phyloP scores from a whole-genome alignment of 2,329 filamentous ascomycete species.

The Paecilomyces variotii region DNA sequence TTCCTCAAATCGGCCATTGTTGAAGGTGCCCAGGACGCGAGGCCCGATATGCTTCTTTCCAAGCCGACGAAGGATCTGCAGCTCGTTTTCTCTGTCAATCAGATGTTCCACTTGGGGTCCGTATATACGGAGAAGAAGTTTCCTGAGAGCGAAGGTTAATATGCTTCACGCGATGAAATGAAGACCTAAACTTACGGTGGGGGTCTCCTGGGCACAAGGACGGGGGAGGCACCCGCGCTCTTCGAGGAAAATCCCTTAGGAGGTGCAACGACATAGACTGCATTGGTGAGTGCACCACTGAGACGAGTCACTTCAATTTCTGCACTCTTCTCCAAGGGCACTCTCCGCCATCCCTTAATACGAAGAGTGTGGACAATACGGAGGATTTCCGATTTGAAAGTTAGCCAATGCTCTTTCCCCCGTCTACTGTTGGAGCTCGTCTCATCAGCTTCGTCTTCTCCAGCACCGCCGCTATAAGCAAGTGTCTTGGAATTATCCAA shows the following conservation, averaged over 20 bases:
- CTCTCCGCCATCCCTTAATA: slow-evolving; percentile 83
- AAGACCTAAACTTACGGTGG: slow-evolving; percentile 41
- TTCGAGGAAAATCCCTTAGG: slow-evolving; percentile 53
- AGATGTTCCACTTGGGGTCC: slow-evolving; percentile 92
- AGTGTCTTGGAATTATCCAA: slow-evolving; percentile 88
- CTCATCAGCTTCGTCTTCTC: slow-evolving; percentile 35
- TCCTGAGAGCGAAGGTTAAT: slow-evolving; percentile 36
- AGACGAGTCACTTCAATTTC: slow-evolving; percentile 41
- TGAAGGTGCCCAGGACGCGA: slow-evolving; percentile 81
- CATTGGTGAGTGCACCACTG: slow-evolving; percentile 91
- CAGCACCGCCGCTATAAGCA: slow-evolving; percentile 57
- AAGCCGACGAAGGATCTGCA: slow-evolving; percentile 76
- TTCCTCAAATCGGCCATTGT: slow-evolving; percentile 92
- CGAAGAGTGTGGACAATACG: slow-evolving; percentile 80
- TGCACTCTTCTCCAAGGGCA: slow-evolving; percentile 46
- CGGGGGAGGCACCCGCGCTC: slow-evolving; percentile 31
- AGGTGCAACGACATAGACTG: slow-evolving; percentile 87
- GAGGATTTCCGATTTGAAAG: slow-evolving; percentile 87
- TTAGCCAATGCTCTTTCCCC: slow-evolving; percentile 67
- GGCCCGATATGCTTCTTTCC: slow-evolving; percentile 91
- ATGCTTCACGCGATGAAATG: neutral
- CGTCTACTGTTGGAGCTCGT: slow-evolving; percentile 40
- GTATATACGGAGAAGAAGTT: slow-evolving; percentile 84
- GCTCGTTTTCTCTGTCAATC: slow-evolving; percentile 85
- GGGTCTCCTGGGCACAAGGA: slow-evolving; percentile 35